A percentile compares a stretch with the other conserved stretches of the same genome.
phyloP scores from a whole-genome alignment of 768 basidiomycete genomes.

The Rhodotorula graminis region DNA sequence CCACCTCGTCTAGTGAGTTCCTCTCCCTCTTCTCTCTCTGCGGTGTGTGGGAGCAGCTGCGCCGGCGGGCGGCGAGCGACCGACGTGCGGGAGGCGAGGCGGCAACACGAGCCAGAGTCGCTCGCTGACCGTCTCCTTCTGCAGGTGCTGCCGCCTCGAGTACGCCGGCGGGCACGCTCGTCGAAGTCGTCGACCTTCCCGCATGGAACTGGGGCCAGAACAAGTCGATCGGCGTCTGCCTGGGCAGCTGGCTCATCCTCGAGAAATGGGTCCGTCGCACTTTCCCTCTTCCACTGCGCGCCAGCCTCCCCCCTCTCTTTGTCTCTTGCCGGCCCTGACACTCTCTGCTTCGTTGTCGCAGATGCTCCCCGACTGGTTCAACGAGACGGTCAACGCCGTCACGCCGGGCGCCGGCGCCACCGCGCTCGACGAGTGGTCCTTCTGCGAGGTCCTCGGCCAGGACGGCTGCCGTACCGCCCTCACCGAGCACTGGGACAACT shows the following conservation, averaged over 20 bases:
- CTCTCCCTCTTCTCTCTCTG: not conserved
- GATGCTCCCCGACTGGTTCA: slow-evolving; percentile 27
- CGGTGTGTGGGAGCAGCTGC: no score
- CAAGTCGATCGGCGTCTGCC: slow-evolving; percentile 37
- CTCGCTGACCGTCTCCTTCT: not conserved
- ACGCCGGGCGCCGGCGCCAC: slow-evolving; percentile 12
- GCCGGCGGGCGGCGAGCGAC: no score
- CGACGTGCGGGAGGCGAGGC: no score
- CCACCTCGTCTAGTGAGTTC: not conserved
- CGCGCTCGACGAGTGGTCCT: slow-evolving; percentile 34
- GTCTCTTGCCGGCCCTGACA: not conserved
- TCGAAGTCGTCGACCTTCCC: slow-evolving; percentile 23
- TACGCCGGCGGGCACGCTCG: not conserved
- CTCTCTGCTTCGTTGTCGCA: not conserved
- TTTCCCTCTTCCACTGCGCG: no score
- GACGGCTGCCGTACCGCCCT: slow-evolving; percentile 41
- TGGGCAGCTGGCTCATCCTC: slow-evolving; percentile 21
- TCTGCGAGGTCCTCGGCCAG: slow-evolving; percentile 26
- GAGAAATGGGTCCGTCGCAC: slow-evolving; percentile 38
- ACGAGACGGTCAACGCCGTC: slow-evolving; percentile 28
- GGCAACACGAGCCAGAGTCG: no score
- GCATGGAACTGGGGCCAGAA: slow-evolving; percentile 36
- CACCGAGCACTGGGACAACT: slow-evolving; percentile 46
- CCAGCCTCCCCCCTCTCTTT: not conserved
- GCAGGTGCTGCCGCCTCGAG: not conserved